Base-by-base conservation (phyloP, 164 flowering plant species). In the Kingdonia uniflora region DNA sequence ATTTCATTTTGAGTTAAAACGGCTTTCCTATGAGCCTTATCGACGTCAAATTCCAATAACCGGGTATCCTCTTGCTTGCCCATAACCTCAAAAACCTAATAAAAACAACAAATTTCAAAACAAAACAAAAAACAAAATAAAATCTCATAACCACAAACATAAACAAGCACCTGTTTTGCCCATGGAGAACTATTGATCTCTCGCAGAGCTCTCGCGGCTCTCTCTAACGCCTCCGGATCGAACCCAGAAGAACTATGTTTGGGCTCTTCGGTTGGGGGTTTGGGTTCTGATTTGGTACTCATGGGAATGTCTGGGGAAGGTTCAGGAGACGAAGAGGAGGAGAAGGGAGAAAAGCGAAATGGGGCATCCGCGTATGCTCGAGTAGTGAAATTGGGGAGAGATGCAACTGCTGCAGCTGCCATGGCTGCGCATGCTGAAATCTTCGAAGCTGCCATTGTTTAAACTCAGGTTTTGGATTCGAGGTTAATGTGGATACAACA, bases 181-280 rank as follows among this genome's bases (percentile, higher is more conserved):
- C 66, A 4, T 0, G 73, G 77, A 63, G 80, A 74, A 57, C 68
- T 74, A 55, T 89, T 84, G 33, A 86, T 82, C 56, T 79, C 73
- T 11, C 86, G 66, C 19, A 86, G 77, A 52, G 90, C 90, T 65
- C 80, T 84, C 13, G 90, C 94, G 7, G 76, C 90, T 62, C 94
- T 69, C 61, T 86, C 95, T 43, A 84, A 55, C 1, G 74, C 52
- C 42, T 82, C 85, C 0, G 87, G 78, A 58, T 89, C 86, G 47
- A 89, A 82, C 0, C 83, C 77, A 0, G 77, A 63, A 1, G 58
- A 57, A 33, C 73, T 61, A 26, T 65, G 64, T 51, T 47, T 72
- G 3, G 81, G 57, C 52, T 74, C 95, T 17, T 81, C 85, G 6
- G 53, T 54, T 0, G 63, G 71, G 7, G 76, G 22, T 25, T 71